Conservation (phyloP, 257 asterid genomes). For the Thymus quinquecostatus region DNA sequence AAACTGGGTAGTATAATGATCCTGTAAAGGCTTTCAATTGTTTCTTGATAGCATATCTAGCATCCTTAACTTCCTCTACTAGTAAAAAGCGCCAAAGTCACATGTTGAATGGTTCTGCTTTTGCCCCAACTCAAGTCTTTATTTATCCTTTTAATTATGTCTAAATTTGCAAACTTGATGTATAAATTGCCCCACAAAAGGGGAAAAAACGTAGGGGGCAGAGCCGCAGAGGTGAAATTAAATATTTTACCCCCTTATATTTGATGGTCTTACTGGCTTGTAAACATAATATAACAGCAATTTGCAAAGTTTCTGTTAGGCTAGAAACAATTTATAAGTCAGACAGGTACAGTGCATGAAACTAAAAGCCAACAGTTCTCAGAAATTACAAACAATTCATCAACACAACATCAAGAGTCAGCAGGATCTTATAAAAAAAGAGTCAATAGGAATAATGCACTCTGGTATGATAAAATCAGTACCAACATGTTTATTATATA, state of each 20-base stretch:
- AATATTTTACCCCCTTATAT: too few species aligned
- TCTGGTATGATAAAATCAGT: not conserved
- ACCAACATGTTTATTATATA: not conserved
- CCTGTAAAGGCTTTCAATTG: not conserved
- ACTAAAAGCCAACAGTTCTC: not conserved
- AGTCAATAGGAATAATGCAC: not conserved
- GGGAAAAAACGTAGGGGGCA: too few species aligned
- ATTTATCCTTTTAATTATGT: too few species aligned
- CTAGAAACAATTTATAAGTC: not conserved
- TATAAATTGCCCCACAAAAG: too few species aligned
- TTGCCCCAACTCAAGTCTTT: too few species aligned
- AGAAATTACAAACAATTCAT: not conserved
- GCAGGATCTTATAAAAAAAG: too few species aligned
- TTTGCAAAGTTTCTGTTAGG: not conserved
- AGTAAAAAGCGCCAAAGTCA: not conserved
- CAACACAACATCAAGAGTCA: not conserved
- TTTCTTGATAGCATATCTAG: conserved; percentile 5
- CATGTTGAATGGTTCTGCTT: too few species aligned
- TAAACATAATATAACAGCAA: not conserved
- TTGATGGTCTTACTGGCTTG: too few species aligned
- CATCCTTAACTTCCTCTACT: conserved; percentile 1
- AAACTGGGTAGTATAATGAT: not conserved
- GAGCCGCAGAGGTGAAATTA: too few species aligned
- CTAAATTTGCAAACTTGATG: too few species aligned
- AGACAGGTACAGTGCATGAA: not conserved